A percentile compares a stretch with the other conserved stretches of the same genome.
phyloP scores from a whole-genome alignment of 106 monocot species.

The Chionographis japonica region DNA sequence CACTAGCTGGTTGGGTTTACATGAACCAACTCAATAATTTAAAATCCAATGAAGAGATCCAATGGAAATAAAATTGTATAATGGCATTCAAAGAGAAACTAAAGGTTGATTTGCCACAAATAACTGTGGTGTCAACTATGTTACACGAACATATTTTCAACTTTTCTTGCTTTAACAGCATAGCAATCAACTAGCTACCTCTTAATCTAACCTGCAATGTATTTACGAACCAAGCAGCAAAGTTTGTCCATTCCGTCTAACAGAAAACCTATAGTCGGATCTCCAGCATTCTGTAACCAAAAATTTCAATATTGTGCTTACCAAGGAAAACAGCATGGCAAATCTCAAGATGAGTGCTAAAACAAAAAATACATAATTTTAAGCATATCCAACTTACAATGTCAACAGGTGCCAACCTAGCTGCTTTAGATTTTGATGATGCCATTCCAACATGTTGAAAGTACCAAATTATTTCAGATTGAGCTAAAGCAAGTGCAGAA shows the following conservation, averaged over 20 bases:
- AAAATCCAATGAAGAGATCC: too few relatives aligned
- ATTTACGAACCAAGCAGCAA: conserved; percentile 88
- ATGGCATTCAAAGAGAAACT: too few relatives aligned
- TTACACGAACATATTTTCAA: too few relatives aligned
- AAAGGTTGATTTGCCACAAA: too few relatives aligned
- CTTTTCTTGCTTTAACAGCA: too few relatives aligned
- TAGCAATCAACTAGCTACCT: too few relatives aligned
- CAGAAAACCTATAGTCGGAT: conserved; percentile 92
- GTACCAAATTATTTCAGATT: conserved; percentile 89
- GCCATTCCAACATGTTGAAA: conserved; percentile 85
- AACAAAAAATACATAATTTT: background rate
- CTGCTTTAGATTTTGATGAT: conserved; percentile 63
- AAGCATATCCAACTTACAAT: conserved; percentile 57
- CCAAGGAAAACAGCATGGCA: background rate
- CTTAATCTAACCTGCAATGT: conserved; percentile 64
- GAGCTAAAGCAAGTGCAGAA: conserved; percentile 93
- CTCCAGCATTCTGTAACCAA: conserved; percentile 69
- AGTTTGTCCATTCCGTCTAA: conserved; percentile 94
- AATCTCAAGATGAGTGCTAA: background rate
- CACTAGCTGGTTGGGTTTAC: too few relatives aligned
- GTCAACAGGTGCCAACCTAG: conserved; percentile 47
- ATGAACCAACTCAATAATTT: too few relatives aligned
- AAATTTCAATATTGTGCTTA: background rate
- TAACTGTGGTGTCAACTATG: too few relatives aligned
- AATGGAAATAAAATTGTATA: too few relatives aligned